These are phyloP conservation scores for Tulasnella sp. DNA, from an alignment of 768 basidiomycete genomes.

Conservation along the genomic window DNA sequence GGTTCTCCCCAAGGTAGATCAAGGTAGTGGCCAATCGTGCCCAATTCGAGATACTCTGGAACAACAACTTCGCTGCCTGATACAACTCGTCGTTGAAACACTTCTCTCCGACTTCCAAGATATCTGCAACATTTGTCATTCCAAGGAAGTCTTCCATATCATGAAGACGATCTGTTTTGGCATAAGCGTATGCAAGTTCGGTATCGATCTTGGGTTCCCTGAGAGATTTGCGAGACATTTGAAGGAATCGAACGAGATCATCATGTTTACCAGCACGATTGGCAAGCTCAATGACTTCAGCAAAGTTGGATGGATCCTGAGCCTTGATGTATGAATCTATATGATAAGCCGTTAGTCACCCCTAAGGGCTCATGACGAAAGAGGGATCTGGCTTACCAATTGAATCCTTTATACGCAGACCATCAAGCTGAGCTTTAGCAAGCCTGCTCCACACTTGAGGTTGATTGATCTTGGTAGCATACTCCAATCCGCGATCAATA, in stretches of 20 bases:
- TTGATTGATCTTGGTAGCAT: constrained; percentile 89
- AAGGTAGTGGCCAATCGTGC: constrained; percentile 94
- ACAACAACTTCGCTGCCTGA: constrained; percentile 90
- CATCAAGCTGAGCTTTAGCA: constrained; percentile 98
- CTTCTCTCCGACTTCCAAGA: constrained; percentile 95
- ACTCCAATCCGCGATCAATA: constrained; percentile 91
- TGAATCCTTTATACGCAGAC: constrained; percentile 93
- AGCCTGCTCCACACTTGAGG: constrained; percentile 96
- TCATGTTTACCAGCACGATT: constrained; percentile 85
- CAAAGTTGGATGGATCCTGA: constrained; percentile 84
- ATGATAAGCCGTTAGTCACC: neutral
- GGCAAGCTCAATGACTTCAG: constrained; percentile 91
- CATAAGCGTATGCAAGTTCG: constrained; percentile 94
- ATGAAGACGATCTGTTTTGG: constrained; percentile 76
- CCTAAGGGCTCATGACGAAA: neutral
- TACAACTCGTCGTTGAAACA: constrained; percentile 98
- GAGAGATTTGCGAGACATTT: constrained; percentile 95
- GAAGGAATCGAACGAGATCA: constrained; percentile 90
- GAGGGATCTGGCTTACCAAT: constrained; percentile 49
- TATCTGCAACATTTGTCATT: constrained; percentile 97
- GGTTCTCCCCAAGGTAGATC: constrained; percentile 96
- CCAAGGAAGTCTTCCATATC: constrained; percentile 99
- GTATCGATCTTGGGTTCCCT: constrained; percentile 98
- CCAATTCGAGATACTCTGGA: constrained; percentile 97
- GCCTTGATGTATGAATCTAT: constrained; percentile 96